Conservation (phyloP, 176 grass and related monocot species). For the Microstegium vimineum region DNA sequence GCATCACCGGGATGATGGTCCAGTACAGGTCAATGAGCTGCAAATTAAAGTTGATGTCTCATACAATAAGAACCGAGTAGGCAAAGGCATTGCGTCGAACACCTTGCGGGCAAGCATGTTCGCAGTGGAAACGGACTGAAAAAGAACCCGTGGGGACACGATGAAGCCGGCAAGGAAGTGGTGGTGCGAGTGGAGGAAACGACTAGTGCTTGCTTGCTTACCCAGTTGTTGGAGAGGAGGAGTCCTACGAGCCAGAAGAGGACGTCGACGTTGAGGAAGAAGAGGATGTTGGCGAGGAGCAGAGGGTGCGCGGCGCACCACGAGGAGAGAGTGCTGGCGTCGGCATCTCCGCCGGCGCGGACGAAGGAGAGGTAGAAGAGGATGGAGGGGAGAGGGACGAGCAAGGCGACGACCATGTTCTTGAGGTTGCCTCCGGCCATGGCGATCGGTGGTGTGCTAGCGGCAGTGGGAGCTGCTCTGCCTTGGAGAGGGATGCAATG, state of each 20-base stretch:
- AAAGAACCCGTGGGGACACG: background rate
- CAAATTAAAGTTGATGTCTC: background rate
- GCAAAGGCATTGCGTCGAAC: conserved; percentile 41
- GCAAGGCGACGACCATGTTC: conserved; percentile 62
- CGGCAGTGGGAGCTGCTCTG: background rate
- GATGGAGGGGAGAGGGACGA: conserved; percentile 75
- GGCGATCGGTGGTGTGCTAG: background rate
- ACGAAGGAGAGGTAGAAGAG: conserved; percentile 75
- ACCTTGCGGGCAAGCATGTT: background rate
- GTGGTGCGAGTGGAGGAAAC: background rate
- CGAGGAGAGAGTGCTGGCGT: background rate
- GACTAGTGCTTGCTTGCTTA: background rate
- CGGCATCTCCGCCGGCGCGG: background rate
- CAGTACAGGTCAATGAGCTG: conserved; percentile 97
- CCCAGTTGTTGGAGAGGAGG: conserved; percentile 91
- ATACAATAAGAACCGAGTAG: background rate
- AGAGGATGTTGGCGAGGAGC: conserved; percentile 78
- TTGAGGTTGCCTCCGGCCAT: conserved; percentile 56
- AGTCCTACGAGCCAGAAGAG: conserved; percentile 92
- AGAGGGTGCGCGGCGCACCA: conserved; percentile 78
- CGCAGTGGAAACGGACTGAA: background rate
- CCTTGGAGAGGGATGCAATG: background rate
- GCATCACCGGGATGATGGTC: conserved; percentile 92
- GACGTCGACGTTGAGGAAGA: conserved; percentile 88
- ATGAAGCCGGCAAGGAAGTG: background rate